Base-by-base conservation (phyloP, 2,329 filamentous ascomycete genomes). In the Calonectria multiphialidica region DNA sequence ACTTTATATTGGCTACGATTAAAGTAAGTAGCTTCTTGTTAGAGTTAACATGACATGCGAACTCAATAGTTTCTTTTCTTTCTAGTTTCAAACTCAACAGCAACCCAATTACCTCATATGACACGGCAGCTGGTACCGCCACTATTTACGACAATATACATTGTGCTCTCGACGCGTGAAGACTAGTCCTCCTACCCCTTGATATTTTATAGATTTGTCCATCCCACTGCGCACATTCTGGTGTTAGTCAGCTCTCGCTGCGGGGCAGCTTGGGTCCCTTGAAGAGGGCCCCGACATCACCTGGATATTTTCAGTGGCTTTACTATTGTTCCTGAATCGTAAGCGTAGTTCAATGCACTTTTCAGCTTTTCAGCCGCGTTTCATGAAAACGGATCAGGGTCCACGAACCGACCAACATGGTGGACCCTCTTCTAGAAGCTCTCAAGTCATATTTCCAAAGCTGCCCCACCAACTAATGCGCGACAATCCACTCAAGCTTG, bases 351-450 rank as follows among this genome's bases (percentile, higher is more conserved):
- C 3, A 30, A 10, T 35, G 10, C 21, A 18, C 30, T 40, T 37
- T 47, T 57, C 65, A 59, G 28, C 50, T 59, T 42, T 59, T 66
- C 63, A 66, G 64, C 64, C 64, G 49, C 65, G 50, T 59, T 40
- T 67, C 50, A 67, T 67, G 37, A 67, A 53, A 49, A 55, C 35
- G 35, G 49, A 42, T 49, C 44, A 68, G 57, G 47, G 59, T 64
- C 57, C 50, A 55, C 35, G 66, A 53, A 30, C 40, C 40, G 40
- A 37, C 61, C 9, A 40, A 65, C 25, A 21, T 37, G 30, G 63
- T 67, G 68, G 68, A 40, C 47, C 63, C 53, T 37, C 53, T 71
- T 71, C 68, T 71, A 71, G 68, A 71, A 71, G 45, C 49, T 61
- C 47, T 59, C 42, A 64, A 57, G 33, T 25, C 64, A 23, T 35